Evolutionary conservation across 202 grass and related monocot species (phyloP).

Genomic region (Setaria italica): DNA sequence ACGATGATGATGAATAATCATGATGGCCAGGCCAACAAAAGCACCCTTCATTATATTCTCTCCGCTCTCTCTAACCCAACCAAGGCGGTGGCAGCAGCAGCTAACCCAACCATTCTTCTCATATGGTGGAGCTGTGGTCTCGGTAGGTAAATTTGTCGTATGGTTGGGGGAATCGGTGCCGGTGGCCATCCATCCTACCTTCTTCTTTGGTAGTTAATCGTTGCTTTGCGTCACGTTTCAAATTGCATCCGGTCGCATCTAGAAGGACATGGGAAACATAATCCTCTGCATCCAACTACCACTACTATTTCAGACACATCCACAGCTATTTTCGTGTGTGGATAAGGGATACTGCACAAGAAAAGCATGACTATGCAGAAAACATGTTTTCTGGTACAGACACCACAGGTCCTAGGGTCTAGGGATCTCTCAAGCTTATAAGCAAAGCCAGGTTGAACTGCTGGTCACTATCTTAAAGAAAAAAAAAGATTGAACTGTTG

Average conservation of each 20-base stretch:
- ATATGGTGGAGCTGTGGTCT: conserved; percentile 28
- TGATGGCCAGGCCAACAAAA: conserved; percentile 43
- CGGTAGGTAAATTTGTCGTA: conserved; percentile 40
- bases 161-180: conserved; percentile 35
- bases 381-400: background rate
- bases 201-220: conserved; percentile 9
- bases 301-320: background rate
- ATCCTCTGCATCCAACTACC: conserved; percentile 21
- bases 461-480: background rate
- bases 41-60: conserved; percentile 19
- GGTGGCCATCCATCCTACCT: conserved; percentile 17
- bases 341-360: background rate
- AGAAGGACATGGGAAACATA: conserved; percentile 2
- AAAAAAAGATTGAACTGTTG: background rate
- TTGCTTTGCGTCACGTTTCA: conserved; percentile 4
- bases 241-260: conserved; percentile 15
- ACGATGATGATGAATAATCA: conserved; percentile 37
- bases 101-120: conserved; percentile 38
- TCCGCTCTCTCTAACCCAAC: conserved; percentile 23
- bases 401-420: background rate
- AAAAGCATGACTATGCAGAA: conserved; percentile 8
- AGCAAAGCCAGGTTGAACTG: background rate
- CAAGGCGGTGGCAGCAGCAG: background rate
- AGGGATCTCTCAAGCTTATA: background rate
- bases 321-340: conserved; percentile 8